phyloP scores from a whole-genome alignment of 2,329 filamentous ascomycete species.

The Calonectria multiphialidica region DNA sequence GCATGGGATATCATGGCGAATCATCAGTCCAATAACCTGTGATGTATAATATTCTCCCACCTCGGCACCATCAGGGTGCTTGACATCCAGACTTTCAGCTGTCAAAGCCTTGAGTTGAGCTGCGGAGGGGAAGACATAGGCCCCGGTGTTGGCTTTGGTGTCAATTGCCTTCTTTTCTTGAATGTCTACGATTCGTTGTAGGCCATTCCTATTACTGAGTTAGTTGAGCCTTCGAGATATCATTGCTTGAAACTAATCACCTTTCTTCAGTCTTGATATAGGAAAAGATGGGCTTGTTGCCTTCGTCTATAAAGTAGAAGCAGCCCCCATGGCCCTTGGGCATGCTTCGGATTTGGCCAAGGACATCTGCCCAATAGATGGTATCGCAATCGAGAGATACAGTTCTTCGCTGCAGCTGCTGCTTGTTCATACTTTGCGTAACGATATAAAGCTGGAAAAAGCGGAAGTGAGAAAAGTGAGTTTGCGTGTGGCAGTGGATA shows the following conservation, averaged over 20 bases:
- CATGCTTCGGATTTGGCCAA: neutral
- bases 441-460: neutral
- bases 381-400: conserved; percentile 1
- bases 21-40: neutral
- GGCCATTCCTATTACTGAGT: neutral
- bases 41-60: neutral
- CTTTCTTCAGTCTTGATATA: neutral
- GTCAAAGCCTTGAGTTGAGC: neutral
- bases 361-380: neutral
- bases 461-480: neutral
- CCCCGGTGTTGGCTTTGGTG: neutral
- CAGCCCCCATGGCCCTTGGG: conserved; percentile 1
- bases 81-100: neutral
- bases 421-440: neutral
- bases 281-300: neutral
- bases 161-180: conserved; percentile 6
- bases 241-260: neutral
- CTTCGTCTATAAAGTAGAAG: neutral
- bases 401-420: neutral
- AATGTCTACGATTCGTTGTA: neutral
- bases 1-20: neutral
- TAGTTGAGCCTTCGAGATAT: neutral
- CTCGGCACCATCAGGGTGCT: neutral
- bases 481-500: too few relatives aligned
- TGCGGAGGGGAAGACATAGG: neutral